Evolutionary conservation across 208 protist species (phyloP), one percentile per base, ranked within the genome.

Genomic region (Leishmania guyanensis): DNA sequence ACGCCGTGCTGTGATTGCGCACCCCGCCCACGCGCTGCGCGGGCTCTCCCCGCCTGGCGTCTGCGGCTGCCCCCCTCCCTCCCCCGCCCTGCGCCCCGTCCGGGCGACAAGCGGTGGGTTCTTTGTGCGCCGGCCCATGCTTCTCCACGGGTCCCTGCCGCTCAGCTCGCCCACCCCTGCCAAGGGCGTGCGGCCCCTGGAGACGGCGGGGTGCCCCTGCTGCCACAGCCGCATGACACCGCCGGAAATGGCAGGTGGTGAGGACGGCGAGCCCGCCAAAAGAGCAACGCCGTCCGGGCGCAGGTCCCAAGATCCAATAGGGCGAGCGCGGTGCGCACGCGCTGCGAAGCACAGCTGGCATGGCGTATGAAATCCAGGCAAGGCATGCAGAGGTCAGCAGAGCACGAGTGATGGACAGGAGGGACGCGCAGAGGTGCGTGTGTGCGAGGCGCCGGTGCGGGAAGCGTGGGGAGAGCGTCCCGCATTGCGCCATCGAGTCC

Each of bases 401-500:
- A 82, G 36, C 51, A 83, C 77, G 16, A 78, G 39, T 65, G 46
- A 36, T 22, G 58, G 22, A 78, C 5, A n/a, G 26, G 56, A 72
- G 16, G 69, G 36, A 16, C 66, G 66, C 20, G 39, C 26, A 48
- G 36, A 48, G 39, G 17, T 71, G 66, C 39, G 50, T 64, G 58
- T 1, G 58, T 5, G 2, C 0, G 26, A 64, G n/a, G n/a, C 0
- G 58, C 58, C 58, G 58, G n/a, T 2, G 53, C 16, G 53, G 58
- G 58, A 46, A 6, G 43, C n/a, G 29, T 29, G 58, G 0, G 26
- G 58, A n/a, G 58, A 33, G 22, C 20, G 14, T 10, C 58, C 58
- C 9, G 58, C 10, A 0, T 12, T n/a, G 9, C 58, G 29, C 6
- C 58, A 64, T 64, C 20, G 58, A 64, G 58, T 12, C 58, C 22